These are phyloP conservation scores for Apiospora saccharicola DNA, from an alignment of 2,329 filamentous ascomycete species.

Conservation along the genomic window DNA sequence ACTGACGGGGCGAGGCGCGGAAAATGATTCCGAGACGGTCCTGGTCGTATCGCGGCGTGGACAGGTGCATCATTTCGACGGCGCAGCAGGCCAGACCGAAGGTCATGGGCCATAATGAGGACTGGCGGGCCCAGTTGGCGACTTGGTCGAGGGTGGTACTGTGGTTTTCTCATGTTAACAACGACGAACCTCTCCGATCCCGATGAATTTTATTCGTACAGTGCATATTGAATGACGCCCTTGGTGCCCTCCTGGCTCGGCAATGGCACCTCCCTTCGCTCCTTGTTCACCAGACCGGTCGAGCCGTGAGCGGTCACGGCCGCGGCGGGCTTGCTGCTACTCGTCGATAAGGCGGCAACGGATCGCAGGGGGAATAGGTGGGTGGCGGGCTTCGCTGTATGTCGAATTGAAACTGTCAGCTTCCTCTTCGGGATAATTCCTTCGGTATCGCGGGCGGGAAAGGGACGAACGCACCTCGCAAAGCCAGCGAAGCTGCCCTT, in stretches of 20 bases:
- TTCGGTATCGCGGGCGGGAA: not conserved
- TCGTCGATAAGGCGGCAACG: slow-evolving; percentile 70
- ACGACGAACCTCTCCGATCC: slow-evolving; percentile 25
- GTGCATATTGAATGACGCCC: slow-evolving; percentile 82
- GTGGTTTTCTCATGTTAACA: slow-evolving; percentile 21
- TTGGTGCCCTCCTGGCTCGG: slow-evolving; percentile 82
- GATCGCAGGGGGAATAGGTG: slow-evolving; percentile 66
- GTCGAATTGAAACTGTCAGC: slow-evolving; percentile 17
- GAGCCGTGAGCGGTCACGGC: slow-evolving; percentile 61
- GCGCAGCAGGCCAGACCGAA: slow-evolving; percentile 90
- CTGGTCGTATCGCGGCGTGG: slow-evolving; percentile 87
- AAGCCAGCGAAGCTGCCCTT: slow-evolving; percentile 50
- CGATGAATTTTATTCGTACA: slow-evolving; percentile 64
- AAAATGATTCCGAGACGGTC: slow-evolving; percentile 91
- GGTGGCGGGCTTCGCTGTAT: slow-evolving; percentile 70
- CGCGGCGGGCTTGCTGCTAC: slow-evolving; percentile 69
- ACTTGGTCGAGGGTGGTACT: slow-evolving; percentile 82
- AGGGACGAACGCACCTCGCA: slow-evolving; percentile 47
- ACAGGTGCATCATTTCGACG: slow-evolving; percentile 92
- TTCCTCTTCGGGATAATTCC: not conserved
- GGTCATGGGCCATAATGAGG: slow-evolving; percentile 87
- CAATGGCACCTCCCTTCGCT: slow-evolving; percentile 76
- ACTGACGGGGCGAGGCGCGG: slow-evolving; percentile 85
- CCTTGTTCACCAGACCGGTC: slow-evolving; percentile 61
- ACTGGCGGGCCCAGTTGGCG: slow-evolving; percentile 84